These are phyloP conservation scores for Colletotrichum lupini DNA, from an alignment of 2,329 filamentous ascomycete species.

Conservation along the genomic window DNA sequence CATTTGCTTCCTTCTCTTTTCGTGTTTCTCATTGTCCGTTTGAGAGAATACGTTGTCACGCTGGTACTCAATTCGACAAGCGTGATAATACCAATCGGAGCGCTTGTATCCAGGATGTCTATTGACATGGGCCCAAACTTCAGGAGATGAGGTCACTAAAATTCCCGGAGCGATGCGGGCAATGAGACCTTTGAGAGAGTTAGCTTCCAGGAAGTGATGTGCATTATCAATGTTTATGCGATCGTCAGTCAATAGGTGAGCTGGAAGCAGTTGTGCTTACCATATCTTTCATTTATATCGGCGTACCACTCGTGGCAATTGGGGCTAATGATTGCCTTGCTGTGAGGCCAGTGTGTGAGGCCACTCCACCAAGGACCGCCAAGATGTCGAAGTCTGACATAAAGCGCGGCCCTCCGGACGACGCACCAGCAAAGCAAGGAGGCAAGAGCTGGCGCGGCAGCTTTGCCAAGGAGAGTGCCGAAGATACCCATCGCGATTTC, in stretches of 20 bases:
- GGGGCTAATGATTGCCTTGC: conserved; percentile 37
- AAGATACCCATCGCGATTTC: background rate
- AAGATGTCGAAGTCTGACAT: conserved; percentile 38
- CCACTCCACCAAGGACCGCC: conserved; percentile 38
- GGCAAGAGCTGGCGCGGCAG: background rate
- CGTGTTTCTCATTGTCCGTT: conserved; percentile 59
- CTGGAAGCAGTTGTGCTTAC: conserved; percentile 40
- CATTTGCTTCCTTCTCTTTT: conserved; percentile 58
- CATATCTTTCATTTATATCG: conserved; percentile 42
- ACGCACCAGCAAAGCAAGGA: background rate
- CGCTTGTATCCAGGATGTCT: conserved; percentile 54
- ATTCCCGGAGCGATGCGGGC: conserved; percentile 56
- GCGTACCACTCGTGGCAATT: conserved; percentile 42
- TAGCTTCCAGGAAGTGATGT: background rate
- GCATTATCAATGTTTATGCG: background rate
- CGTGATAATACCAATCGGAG: conserved; percentile 56
- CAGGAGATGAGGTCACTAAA: conserved; percentile 59
- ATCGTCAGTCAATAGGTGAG: conserved; percentile 27
- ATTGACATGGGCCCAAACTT: conserved; percentile 57
- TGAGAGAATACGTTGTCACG: conserved; percentile 65
- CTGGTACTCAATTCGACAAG: conserved; percentile 58
- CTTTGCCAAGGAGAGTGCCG: background rate
- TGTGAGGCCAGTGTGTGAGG: conserved; percentile 40
- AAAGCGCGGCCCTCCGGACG: background rate
- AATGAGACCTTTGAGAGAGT: conserved; percentile 39